Base-by-base conservation (phyloP, 2,329 filamentous ascomycete species). In the Ciborinia camelliae region DNA sequence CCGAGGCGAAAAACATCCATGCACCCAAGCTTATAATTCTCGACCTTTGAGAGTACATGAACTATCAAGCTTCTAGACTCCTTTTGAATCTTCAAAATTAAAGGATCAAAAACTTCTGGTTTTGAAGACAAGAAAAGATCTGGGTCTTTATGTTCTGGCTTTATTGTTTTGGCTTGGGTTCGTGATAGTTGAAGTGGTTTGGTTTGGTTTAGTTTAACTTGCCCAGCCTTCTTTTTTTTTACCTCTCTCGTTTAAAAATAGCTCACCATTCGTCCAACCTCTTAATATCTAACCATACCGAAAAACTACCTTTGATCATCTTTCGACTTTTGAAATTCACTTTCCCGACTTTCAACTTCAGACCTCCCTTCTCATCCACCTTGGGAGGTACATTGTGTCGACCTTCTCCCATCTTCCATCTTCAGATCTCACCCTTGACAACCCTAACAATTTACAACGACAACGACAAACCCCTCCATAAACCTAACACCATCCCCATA, bases 401-500 rank as follows among this genome's bases (percentile, higher is more conserved):
- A 50, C 26, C 14, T n/a, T 43, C 18, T 20, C 20, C 9, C 23
- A 6, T 20, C 45, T 39, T 39, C 47, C n/a, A 3, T 8, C 26
- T 28, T n/a, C n/a, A n/a, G n/a, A n/a, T n/a, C n/a, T n/a, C n/a
- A n/a, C n/a, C n/a, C n/a, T n/a, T n/a, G n/a, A n/a, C 12, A 3
- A 47, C 43, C 12, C 35, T 23, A 23, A 45, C 41, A 45, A 45
- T 8, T 37, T 47, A 8, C 37, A 45, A 35, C 57, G 2, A 60
- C 30, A 61, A 37, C 43, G 26, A 30, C 45, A n/a, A n/a, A n/a
- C n/a, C 10, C 45, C 26, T 37, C 58, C 15, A 30, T 43, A 62
- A 61, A 66, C 45, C 64, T 47, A 65, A 59, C 62, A 58, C 65
- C 63, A 57, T 41, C 32, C 23, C 50, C 32, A 47, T 26, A 23